Percentiles rank a stretch among this genome's conserved stretches.
These are phyloP conservation scores for Tolypocladium ovalisporum DNA, from an alignment of 2,329 filamentous ascomycete species.

Conservation along the genomic window DNA sequence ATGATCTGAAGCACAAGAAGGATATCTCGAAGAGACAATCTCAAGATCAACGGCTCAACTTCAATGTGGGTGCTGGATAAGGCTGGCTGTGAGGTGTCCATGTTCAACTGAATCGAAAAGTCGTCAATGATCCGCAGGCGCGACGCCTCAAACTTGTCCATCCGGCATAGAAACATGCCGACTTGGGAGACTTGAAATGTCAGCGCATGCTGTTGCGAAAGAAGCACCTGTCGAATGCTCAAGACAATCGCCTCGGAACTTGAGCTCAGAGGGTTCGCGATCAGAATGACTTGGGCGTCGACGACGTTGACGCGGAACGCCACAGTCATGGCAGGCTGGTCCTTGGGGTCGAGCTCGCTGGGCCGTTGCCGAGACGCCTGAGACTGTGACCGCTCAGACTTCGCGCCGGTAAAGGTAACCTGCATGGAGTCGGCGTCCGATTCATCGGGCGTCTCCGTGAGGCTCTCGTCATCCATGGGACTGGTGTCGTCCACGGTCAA, in stretches of 20 bases:
- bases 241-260: constrained; percentile 95
- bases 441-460: constrained; percentile 45
- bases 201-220: constrained; percentile 87
- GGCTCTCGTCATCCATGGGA: constrained; percentile 38
- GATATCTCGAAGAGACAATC: constrained; percentile 88
- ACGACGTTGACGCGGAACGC: constrained; percentile 91
- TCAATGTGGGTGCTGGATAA: constrained; percentile 75
- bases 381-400: constrained; percentile 19
- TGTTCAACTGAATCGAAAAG: constrained; percentile 81
- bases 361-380: constrained; percentile 15
- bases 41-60: constrained; percentile 81
- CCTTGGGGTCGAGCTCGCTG: constrained; percentile 9
- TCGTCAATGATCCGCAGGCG: constrained; percentile 90
- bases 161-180: constrained; percentile 96
- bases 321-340: constrained; percentile 48
- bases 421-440: constrained; percentile 50
- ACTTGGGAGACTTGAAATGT: constrained; percentile 90
- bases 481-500: constrained; percentile 48
- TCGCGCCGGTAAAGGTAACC: constrained; percentile 28
- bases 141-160: constrained; percentile 93
- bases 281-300: constrained; percentile 90
- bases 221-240: constrained; percentile 82
- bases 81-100: constrained; percentile 58
- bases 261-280: constrained; percentile 82
- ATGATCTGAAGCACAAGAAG: constrained; percentile 88